Base-by-base conservation (phyloP, 1,139 yeast genomes). In the Hansenula lynferdii region DNA sequence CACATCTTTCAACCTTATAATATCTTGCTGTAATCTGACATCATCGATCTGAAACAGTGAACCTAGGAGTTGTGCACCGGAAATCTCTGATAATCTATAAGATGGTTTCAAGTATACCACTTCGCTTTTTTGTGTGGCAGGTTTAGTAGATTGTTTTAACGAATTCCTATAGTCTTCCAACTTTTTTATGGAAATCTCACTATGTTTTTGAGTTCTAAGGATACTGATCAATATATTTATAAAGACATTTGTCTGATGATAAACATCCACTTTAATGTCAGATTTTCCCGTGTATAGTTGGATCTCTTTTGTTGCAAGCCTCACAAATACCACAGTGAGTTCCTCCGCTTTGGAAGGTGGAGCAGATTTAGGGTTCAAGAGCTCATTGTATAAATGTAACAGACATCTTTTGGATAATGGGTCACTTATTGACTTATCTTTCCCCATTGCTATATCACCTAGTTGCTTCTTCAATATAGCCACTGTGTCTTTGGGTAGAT, bases 251-350 rank as follows among this genome's bases (percentile, higher is more conserved):
- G 85, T 73, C 42, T 82, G 86, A 24, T 62, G 58, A 48, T 76
- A 79, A 0, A 80, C 72, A 23, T 67, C 62, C 2, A 63, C 57
- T 42, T 74, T 71, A 25, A 69, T 60, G 31, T 75, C 72, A 12
- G 62, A 54, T 2, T 57, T 62, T 5, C 68, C 68, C 3, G 60
- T 53, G 1, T 75, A 74, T 29, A 75, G 48, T 45, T 79, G 78
- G 28, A 83, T 57, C 55, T 82, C 90, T 48, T 77, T 80, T 41
- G 78, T 77, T 8, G 85, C 79, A 42, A 76, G 70, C 19, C 80
- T 70, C 17, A 82, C 75, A 56, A 84, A 85, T 55, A 73, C 69
- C 66, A 81, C 74, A 9, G 85, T 72, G 37, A 85, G 62, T 41
- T 78, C 83, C 47, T 82, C 90, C 1, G 80, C 75, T 27, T 75